Base-by-base conservation (phyloP, 495 filamentous ascomycete genomes). In the Daldinia vernicosa region DNA sequence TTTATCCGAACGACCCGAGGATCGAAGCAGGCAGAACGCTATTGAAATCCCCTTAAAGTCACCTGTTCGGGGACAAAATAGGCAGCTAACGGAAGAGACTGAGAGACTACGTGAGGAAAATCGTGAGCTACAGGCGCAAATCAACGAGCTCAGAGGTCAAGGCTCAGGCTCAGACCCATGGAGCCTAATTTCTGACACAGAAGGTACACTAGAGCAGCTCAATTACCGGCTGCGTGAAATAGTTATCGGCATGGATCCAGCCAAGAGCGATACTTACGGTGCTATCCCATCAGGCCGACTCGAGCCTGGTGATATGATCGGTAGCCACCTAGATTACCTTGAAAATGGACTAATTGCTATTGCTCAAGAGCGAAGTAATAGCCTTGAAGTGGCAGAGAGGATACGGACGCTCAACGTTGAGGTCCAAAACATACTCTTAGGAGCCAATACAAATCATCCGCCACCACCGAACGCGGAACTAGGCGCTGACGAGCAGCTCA, bases 191-290 rank as follows among this genome's bases (percentile, higher is more conserved):
- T 80, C 90, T 17, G 87, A 88, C 14, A 90, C 89, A 15, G 91
- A 93, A 70, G 83, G 81, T 60, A 89, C 87, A 68, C 75, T 98
- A 54, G 91, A 92, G 76, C 84, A 84, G n/a, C 77, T 97, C 43
- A 97, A 93, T 72, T 82, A 81, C 55, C 88, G 86, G 57, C 77
- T 97, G 22, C 83, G 89, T 66, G 86, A 92, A 22, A 82, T 92
- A 54, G 86, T 95, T 69, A 75, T 89, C 22, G 84, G 87, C 60
- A 84, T 86, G 14, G 89, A 87, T 62, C 86, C 87, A 0, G 77
- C 81, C 35, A 81, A 77, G 51, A 78, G 82, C 32, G 54, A 47
- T 6, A 79, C 65, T 4, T 83, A 80, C 26, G 72, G 72, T 15
- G 32, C 70, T n/a, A 80, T 81, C 6, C 80, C 69, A 6, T 72